These are phyloP conservation scores for Nakaseomyces sp. DNA, from an alignment of 1,139 yeast species.

Conservation along the genomic window DNA sequence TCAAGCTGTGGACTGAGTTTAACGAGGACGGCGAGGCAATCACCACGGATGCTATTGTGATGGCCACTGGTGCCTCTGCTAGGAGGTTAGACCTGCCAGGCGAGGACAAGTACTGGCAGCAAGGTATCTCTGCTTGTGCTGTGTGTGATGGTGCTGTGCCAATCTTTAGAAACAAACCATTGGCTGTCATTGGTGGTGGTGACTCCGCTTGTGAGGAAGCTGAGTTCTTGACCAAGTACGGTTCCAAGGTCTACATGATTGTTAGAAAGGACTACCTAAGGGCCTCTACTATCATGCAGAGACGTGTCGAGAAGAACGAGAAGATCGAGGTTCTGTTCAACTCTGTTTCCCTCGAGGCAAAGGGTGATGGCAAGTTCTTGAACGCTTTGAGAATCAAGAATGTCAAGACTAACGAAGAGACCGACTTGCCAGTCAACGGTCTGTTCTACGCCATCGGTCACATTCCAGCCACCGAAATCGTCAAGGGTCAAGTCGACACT, in stretches of 20 bases:
- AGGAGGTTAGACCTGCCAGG: conserved; percentile 91
- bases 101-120: conserved; percentile 97
- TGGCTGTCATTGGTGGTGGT: conserved; percentile 97
- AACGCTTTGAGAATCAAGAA: conserved; percentile 53
- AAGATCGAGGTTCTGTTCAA: conserved; percentile 87
- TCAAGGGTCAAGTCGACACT: conserved; percentile 67
- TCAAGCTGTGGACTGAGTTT: conserved; percentile 95
- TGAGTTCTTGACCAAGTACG: conserved; percentile 88
- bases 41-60: conserved; percentile 83
- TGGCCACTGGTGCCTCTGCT: conserved; percentile 98
- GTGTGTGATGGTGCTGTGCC: conserved; percentile 99
- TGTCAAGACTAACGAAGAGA: conserved; percentile 59
- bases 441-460: conserved; percentile 97
- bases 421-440: conserved; percentile 75
- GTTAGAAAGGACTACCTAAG: conserved; percentile 91
- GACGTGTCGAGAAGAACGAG: conserved; percentile 72
- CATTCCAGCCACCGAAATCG: conserved; percentile 83
- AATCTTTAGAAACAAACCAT: conserved; percentile 92
- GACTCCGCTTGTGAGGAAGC: conserved; percentile 99
- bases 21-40: conserved; percentile 81
- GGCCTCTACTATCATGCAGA: conserved; percentile 95
- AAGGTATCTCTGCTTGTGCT: conserved; percentile 98
- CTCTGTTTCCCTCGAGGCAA: conserved; percentile 77
- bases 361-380: conserved; percentile 83
- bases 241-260: conserved; percentile 83